A percentile compares a stretch with the other conserved stretches of the same genome.
Conservation (phyloP, 2,329 filamentous ascomycete genomes). For the Pseudocercospora cruenta region DNA sequence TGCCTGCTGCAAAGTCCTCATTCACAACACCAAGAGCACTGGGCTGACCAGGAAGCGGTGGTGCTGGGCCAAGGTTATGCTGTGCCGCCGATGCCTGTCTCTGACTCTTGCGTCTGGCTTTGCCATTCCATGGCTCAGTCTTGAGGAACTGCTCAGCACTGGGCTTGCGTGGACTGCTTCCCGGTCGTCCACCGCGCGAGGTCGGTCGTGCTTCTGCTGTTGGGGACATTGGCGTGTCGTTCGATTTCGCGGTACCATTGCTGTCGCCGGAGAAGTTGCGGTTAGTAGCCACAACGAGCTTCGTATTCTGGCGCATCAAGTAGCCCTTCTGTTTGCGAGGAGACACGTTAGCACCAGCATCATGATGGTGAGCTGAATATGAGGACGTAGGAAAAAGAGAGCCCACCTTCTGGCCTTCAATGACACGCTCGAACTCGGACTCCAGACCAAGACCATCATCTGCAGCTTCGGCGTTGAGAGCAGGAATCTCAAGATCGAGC, state of each 20-base stretch:
- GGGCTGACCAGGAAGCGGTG: slow-evolving; percentile 84
- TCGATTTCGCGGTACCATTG: slow-evolving; percentile 41
- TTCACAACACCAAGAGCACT: slow-evolving; percentile 68
- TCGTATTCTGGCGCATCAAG: slow-evolving; percentile 97
- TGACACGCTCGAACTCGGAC: slow-evolving; percentile 90
- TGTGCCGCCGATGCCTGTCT: slow-evolving; percentile 56
- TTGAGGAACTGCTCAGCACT: slow-evolving; percentile 88
- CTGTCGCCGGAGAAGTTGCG: slow-evolving; percentile 53
- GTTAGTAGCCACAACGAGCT: slow-evolving; percentile 88
- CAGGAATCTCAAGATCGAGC: slow-evolving; percentile 69
- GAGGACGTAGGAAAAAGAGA: slow-evolving; percentile 32
- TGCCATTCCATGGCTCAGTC: slow-evolving; percentile 94
- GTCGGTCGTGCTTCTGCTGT: slow-evolving; percentile 45
- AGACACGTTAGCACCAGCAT: slow-evolving; percentile 47
- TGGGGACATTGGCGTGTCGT: slow-evolving; percentile 57
- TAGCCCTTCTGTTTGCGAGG: slow-evolving; percentile 85
- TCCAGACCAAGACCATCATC: slow-evolving; percentile 86
- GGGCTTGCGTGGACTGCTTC: slow-evolving; percentile 72
- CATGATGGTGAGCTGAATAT: slow-evolving; percentile 22
- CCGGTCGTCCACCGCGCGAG: slow-evolving; percentile 55
- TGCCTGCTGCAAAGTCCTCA: slow-evolving; percentile 67
- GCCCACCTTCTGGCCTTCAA: slow-evolving; percentile 94
- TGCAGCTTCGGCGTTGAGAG: slow-evolving; percentile 69
- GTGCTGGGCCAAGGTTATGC: slow-evolving; percentile 63
- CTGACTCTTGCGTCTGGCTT: slow-evolving; percentile 68